Percentiles rank a stretch among this genome's conserved stretches.
Evolutionary conservation across 2,329 filamentous ascomycete genomes (phyloP).

Genomic region (Scedosporium apiospermum): DNA sequence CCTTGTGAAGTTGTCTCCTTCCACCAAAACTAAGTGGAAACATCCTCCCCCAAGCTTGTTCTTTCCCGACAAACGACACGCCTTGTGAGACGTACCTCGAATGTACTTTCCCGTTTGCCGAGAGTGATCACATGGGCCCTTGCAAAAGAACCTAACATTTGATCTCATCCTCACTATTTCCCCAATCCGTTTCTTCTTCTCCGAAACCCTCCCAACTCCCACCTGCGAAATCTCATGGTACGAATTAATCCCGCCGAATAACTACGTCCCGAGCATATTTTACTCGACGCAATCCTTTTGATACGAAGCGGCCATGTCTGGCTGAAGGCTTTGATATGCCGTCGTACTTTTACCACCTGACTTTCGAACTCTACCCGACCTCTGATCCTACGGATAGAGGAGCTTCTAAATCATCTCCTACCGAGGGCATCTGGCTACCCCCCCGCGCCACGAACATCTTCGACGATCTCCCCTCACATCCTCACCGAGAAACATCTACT

Average conservation of each 20-base stretch:
- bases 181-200: neutral
- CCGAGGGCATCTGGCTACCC: conserved; percentile 39
- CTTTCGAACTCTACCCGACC: conserved; percentile 52
- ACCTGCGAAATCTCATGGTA: neutral
- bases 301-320: neutral
- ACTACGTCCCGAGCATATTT: neutral
- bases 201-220: neutral
- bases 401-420: neutral
- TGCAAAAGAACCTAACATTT: neutral
- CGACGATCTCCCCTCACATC: conserved; percentile 43
- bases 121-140: neutral
- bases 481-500: conserved; percentile 17
- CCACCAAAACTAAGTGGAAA: neutral
- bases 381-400: conserved; percentile 22
- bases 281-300: neutral
- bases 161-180: neutral
- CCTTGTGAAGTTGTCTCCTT: neutral
- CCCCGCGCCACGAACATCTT: conserved; percentile 40
- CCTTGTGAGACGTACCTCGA: neutral
- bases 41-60: neutral
- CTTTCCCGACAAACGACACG: neutral
- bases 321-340: conserved; percentile 35
- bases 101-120: no score
- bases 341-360: conserved; percentile 55
- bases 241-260: neutral